Conservation (phyloP, 2,329 filamentous ascomycete species). For the Aureobasidium lini region DNA sequence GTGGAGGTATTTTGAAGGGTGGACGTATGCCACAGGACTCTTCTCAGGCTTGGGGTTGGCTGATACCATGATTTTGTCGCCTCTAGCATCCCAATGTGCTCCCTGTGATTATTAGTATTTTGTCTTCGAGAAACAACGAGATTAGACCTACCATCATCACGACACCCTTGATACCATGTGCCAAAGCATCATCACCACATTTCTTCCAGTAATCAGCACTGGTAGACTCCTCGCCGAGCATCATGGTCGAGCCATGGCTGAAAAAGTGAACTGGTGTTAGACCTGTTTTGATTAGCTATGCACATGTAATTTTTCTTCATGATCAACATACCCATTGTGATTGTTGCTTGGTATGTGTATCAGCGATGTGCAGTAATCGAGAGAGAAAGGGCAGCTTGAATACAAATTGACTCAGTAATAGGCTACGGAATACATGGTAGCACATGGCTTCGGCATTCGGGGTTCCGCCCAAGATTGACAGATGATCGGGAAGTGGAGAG, state of each 20-base stretch:
- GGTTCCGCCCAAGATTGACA: neutral
- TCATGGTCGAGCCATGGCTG: conserved; percentile 65
- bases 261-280: conserved; percentile 57
- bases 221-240: conserved; percentile 57
- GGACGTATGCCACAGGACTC: conserved; percentile 58
- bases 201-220: conserved; percentile 60
- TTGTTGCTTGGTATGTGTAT: neutral
- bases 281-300: conserved; percentile 11
- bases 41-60: conserved; percentile 55
- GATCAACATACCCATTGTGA: neutral
- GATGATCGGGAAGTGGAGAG: neutral
- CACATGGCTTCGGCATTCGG: neutral
- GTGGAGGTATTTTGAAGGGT: conserved; percentile 56
- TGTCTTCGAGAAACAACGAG: neutral
- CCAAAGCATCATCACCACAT: conserved; percentile 55
- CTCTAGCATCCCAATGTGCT: conserved; percentile 57
- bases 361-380: neutral
- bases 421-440: neutral
- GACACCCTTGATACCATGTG: conserved; percentile 52
- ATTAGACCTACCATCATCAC: conserved; percentile 54
- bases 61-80: conserved; percentile 52
- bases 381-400: neutral
- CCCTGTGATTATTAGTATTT: conserved; percentile 34
- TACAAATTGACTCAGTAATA: neutral
- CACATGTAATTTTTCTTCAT: neutral